Evolutionary conservation across 2,329 filamentous ascomycete species (phyloP).

Genomic region (Penicillium sp.): DNA sequence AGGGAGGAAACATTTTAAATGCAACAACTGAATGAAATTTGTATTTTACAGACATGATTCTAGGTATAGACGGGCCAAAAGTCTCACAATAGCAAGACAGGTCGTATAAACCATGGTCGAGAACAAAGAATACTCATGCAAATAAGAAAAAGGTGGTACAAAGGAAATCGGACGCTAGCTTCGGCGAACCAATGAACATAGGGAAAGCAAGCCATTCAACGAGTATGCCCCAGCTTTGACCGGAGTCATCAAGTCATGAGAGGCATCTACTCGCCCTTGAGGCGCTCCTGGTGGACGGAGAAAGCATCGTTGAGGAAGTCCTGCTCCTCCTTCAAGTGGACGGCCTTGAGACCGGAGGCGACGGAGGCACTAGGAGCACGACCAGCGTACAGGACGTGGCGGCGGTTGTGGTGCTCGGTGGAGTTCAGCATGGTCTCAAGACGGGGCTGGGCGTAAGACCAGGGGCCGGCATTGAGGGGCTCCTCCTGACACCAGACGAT

Average conservation of each 20-base stretch:
- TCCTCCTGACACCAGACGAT: constrained; percentile 98
- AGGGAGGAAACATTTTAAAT: neutral
- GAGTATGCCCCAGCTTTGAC: neutral
- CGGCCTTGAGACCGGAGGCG: constrained; percentile 85
- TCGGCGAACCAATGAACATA: constrained; percentile 26
- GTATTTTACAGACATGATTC: constrained; percentile 28
- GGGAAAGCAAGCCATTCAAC: constrained; percentile 19
- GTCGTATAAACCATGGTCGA: constrained; percentile 24
- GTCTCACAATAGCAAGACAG: constrained; percentile 18
- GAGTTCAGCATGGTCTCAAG: constrained; percentile 95
- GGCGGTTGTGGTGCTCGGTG: constrained; percentile 86
- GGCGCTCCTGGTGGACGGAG: constrained; percentile 62
- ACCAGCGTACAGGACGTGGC: constrained; percentile 95
- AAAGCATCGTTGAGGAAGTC: constrained; percentile 71
- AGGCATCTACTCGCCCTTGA: constrained; percentile 61
- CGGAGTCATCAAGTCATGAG: neutral
- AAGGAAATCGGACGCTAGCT: constrained; percentile 30
- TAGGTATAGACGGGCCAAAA: constrained; percentile 28
- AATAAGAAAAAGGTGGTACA: constrained; percentile 22
- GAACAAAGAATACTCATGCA: constrained; percentile 27
- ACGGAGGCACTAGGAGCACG: constrained; percentile 91
- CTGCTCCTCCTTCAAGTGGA: constrained; percentile 89
- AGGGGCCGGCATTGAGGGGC: constrained; percentile 93
- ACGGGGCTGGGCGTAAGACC: constrained; percentile 95
- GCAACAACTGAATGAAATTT: constrained; percentile 17